phyloP scores from a whole-genome alignment of 2,329 filamentous ascomycete genomes.

The Ceratocystis ficicola region DNA sequence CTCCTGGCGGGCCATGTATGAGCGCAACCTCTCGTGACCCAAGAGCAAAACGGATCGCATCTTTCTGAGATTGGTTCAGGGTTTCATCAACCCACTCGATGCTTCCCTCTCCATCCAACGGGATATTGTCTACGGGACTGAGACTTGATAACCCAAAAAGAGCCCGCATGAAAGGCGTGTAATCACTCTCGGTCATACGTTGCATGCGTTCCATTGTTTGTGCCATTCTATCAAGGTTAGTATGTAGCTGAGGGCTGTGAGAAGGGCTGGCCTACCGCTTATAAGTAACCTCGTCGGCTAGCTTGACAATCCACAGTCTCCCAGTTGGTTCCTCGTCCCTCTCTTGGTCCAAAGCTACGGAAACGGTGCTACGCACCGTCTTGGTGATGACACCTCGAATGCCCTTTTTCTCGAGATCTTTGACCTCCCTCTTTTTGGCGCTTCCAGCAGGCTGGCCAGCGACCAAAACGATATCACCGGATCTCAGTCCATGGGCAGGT shows the following conservation, averaged over 20 bases:
- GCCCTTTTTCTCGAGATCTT: constrained; percentile 56
- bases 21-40: constrained; percentile 70
- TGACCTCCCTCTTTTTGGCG: constrained; percentile 60
- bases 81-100: constrained; percentile 50
- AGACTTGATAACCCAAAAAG: constrained; percentile 49
- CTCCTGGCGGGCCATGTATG: constrained; percentile 87
- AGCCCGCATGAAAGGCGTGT: constrained; percentile 49
- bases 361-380: constrained; percentile 45
- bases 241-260: constrained; percentile 25
- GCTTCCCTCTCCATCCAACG: constrained; percentile 27
- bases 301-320: constrained; percentile 52
- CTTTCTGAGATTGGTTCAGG: constrained; percentile 55
- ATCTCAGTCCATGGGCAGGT: constrained; percentile 62
- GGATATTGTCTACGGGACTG: constrained; percentile 33
- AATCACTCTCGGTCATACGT: constrained; percentile 45
- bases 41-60: constrained; percentile 68
- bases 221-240: constrained; percentile 38
- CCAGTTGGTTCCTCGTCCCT: constrained; percentile 36
- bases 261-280: constrained; percentile 34
- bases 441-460: constrained; percentile 61
- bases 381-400: constrained; percentile 58
- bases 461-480: constrained; percentile 66
- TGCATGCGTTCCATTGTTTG: constrained; percentile 47
- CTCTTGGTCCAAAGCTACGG: constrained; percentile 52
- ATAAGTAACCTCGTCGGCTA: constrained; percentile 57